A percentile compares a stretch with the other conserved stretches of the same genome.
These are phyloP conservation scores for Mycena sanguinolenta DNA, from an alignment of 768 basidiomycete species.

Conservation along the genomic window DNA sequence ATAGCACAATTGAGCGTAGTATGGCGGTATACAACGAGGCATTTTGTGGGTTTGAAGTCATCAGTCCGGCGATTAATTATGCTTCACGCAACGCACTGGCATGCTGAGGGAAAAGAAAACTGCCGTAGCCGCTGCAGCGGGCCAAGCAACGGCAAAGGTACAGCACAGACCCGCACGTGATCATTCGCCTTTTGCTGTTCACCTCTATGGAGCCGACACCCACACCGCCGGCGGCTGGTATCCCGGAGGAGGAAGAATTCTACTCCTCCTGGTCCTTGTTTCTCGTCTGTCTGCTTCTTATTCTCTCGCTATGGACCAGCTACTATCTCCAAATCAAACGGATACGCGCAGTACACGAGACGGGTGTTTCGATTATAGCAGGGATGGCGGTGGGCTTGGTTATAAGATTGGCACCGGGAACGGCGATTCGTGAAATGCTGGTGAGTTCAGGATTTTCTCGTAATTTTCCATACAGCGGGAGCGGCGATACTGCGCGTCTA, in stretches of 20 bases:
- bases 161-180: neutral
- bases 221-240: conserved; percentile 48
- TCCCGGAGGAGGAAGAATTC: conserved; percentile 85
- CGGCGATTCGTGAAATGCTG: conserved; percentile 97
- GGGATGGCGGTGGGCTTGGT: conserved; percentile 97
- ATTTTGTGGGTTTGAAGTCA: no score
- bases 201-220: conserved; percentile 35
- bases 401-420: conserved; percentile 90
- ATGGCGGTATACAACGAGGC: no score
- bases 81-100: no score
- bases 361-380: conserved; percentile 93
- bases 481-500: neutral
- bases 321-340: conserved; percentile 98
- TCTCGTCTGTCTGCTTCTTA: conserved; percentile 91
- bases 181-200: neutral
- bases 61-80: no score
- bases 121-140: no score
- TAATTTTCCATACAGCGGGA: neutral
- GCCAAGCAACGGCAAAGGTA: neutral
- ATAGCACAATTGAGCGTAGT: no score
- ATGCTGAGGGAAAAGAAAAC: no score
- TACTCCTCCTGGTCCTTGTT: conserved; percentile 96
- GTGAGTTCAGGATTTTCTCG: conserved; percentile 63
- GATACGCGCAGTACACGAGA: conserved; percentile 96
- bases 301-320: conserved; percentile 94